Percentiles rank a stretch among this genome's conserved stretches.
Conservation (phyloP, 1,284 basidiomycete species). For the Rhodotorula sp. region DNA sequence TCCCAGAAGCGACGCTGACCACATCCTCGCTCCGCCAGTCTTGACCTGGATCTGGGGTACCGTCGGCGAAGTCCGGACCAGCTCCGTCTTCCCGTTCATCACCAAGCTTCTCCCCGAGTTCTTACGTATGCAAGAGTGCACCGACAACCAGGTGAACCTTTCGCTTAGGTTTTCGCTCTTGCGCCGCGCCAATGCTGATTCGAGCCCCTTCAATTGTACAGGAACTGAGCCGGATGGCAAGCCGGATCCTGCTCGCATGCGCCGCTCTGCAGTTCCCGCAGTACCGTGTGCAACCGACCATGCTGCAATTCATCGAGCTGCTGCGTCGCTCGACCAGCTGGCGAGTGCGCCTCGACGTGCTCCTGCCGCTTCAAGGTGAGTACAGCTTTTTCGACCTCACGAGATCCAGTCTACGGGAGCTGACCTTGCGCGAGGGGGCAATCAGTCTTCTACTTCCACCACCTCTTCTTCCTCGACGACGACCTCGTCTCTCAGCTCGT, state of each 20-base stretch:
- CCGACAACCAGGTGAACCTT: conserved; percentile 44
- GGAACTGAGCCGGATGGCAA: conserved; percentile 51
- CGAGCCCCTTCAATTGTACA: conserved; percentile 41
- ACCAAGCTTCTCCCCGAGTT: conserved; percentile 45
- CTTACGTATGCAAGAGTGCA: conserved; percentile 47
- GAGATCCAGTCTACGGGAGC: not conserved
- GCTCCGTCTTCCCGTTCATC: conserved; percentile 45
- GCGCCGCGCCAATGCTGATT: too few species aligned
- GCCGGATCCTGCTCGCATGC: conserved; percentile 51
- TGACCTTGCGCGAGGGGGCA: too few species aligned
- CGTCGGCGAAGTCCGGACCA: conserved; percentile 43
- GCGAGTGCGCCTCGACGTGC: conserved; percentile 54
- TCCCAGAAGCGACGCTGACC: too few species aligned
- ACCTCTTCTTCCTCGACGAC: conserved; percentile 55
- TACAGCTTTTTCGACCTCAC: not conserved
- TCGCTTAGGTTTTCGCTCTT: not conserved
- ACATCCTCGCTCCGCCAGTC: conserved; percentile 52
- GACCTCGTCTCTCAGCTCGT: conserved; percentile 38
- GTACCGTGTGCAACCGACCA: conserved; percentile 52
- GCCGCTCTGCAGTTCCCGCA: conserved; percentile 53
- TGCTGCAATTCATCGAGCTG: conserved; percentile 50
- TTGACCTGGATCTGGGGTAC: conserved; percentile 74
- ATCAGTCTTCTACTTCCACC: conserved; percentile 76
- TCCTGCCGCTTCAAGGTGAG: conserved; percentile 64
- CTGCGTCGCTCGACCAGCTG: conserved; percentile 52